Conservation (phyloP, 106 monocot genomes). For the Dioscorea zingiberensis region DNA sequence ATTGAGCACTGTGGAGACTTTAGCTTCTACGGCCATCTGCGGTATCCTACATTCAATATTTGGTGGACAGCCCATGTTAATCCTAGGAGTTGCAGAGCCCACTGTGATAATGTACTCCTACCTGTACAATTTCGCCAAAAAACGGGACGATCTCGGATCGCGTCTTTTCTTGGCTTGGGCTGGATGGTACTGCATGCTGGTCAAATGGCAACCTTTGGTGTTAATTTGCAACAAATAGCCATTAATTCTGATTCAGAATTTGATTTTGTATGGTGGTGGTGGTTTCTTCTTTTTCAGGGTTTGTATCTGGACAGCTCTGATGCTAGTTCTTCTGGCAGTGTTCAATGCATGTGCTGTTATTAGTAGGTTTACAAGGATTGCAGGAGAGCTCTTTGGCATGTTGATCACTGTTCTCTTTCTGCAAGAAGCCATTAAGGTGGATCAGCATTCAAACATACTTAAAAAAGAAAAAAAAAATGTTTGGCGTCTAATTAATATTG, state of each 20-base stretch:
- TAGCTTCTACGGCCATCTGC: constrained; percentile 72
- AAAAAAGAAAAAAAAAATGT: too few species aligned
- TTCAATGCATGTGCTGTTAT: constrained; percentile 74
- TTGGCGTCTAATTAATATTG: too few species aligned
- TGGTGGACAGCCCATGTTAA: constrained; percentile 91
- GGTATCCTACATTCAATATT: constrained; percentile 72
- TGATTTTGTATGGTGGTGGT: too few species aligned
- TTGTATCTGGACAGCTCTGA: constrained; percentile 83
- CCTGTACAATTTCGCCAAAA: constrained; percentile 73
- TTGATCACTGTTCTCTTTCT: constrained; percentile 87
- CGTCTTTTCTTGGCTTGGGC: constrained; percentile 80
- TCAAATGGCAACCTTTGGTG: background rate
- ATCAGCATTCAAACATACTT: background rate
- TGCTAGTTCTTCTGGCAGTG: constrained; percentile 66
- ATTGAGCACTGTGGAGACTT: constrained; percentile 65
- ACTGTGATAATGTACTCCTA: constrained; percentile 96
- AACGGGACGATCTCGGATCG: constrained; percentile 39
- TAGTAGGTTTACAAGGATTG: constrained; percentile 78
- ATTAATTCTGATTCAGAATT: too few species aligned
- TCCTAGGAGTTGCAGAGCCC: constrained; percentile 92
- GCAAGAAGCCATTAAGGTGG: constrained; percentile 92
- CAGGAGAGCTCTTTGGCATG: constrained; percentile 94
- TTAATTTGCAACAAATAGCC: too few species aligned
- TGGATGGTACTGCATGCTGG: constrained; percentile 50
- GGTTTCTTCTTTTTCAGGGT: constrained; percentile 39